Evolutionary conservation across 2,329 filamentous ascomycete species (phyloP).

Genomic region (Penicillium concentricum): DNA sequence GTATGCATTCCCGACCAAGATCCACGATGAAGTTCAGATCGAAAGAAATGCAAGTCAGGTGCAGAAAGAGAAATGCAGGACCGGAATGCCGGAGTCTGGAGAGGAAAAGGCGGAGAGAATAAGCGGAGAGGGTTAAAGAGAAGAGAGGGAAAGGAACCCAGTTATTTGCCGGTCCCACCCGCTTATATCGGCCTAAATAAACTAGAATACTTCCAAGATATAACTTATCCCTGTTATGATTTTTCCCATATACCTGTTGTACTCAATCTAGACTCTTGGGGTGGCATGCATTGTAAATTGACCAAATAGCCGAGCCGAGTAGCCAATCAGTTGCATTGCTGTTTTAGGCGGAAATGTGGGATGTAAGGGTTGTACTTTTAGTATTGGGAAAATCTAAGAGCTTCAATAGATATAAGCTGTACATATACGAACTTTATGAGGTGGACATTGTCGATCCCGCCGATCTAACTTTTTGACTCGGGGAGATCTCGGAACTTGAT

Average conservation of each 20-base stretch:
- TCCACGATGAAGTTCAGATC: not conserved
- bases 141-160: not conserved
- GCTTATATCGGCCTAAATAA: not conserved
- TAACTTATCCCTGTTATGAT: not conserved
- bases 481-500: not conserved
- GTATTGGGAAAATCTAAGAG: not conserved
- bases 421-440: not conserved
- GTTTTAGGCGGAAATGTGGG: not conserved
- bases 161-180: no score
- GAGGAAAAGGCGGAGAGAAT: not conserved
- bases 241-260: no score
- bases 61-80: constrained; percentile 1
- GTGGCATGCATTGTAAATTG: not conserved
- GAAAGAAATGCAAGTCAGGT: not conserved
- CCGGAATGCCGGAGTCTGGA: not conserved
- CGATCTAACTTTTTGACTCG: not conserved
- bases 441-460: constrained; percentile 1
- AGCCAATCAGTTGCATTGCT: not conserved
- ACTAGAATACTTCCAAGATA: not conserved
- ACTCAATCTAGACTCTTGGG: not conserved
- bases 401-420: not conserved
- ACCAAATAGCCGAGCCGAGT: constrained; percentile 1
- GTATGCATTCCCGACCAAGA: constrained; percentile 2
- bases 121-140: not conserved
- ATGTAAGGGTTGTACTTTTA: not conserved